Base-by-base conservation (phyloP, 2,329 filamentous ascomycete genomes). In the Talaromyces sp. region DNA sequence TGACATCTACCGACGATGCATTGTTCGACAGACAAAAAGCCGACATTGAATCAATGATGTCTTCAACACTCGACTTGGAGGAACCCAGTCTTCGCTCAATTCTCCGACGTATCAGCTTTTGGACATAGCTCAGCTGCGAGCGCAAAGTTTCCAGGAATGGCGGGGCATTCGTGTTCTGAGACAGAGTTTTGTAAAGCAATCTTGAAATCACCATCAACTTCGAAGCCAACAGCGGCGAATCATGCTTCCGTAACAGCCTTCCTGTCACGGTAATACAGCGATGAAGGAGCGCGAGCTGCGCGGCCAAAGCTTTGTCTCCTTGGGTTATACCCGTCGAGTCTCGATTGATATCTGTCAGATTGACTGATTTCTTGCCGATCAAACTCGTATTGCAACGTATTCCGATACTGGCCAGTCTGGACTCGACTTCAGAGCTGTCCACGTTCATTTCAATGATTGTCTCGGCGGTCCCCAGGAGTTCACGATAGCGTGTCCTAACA, bases 391-490 rank as follows among this genome's bases (percentile, higher is more conserved):
- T 91, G 73, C 93, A 97, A 58, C 84, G 83, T 41, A 83, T 83
- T 46, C 90, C 89, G 76, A 96, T 87, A 60, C 80, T 80, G 15
- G 82, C 82, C 53, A 97, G 80, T 37, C 86, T 83, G 5, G 80
- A 77, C 72, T 96, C 91, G 15, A 91, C 87, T 11, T 79, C 77
- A 61, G 87, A 83, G 76, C 94, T 93, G 69, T 93, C 86, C 39
- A 75, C 75, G 64, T 90, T 88, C 90, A 97, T 96, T 61, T 86
- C 83, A 56, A 97, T 88, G 64, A 97, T 97, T n/a, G 87, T 87
- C 75, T 97, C 92, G 56, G 93, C 93, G 0, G 93, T 97, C 54
- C 89, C 89, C 25, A 97, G 84, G 8, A 97, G 84, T 66, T 94
- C 90, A 64, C 93, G 89, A 74, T 97, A 97, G 67, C 84, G 83